Percentiles rank a stretch among this genome's conserved stretches.
phyloP scores from a whole-genome alignment of 164 flowering plant genomes.

The Litsea cubeba region DNA sequence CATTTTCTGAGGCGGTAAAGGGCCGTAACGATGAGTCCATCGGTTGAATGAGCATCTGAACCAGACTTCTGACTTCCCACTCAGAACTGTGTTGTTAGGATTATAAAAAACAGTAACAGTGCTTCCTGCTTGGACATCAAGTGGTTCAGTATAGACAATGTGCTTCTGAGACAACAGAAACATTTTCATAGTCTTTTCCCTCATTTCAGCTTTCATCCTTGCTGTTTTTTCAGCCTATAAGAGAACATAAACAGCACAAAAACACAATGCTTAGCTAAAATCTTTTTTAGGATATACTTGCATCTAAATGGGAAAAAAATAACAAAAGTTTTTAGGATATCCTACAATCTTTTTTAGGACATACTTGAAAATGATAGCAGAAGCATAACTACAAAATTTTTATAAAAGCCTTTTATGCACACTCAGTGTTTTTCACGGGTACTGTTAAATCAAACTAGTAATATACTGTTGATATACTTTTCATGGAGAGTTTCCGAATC shows the following conservation, averaged over 20 bases:
- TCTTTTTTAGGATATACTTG: background rate
- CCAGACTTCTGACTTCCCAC: constrained; percentile 94
- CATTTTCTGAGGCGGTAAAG: constrained; percentile 88
- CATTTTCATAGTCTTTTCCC: constrained; percentile 60
- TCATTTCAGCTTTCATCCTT: constrained; percentile 72
- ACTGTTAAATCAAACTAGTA: no score
- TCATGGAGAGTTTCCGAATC: no score
- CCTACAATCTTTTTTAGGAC: background rate
- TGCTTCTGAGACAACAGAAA: constrained; percentile 88
- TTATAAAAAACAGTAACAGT: constrained; percentile 66
- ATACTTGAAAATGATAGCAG: background rate
- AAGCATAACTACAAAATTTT: background rate
- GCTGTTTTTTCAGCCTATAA: constrained; percentile 76
- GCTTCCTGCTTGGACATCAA: constrained; percentile 82
- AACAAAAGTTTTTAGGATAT: background rate
- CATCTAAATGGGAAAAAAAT: background rate
- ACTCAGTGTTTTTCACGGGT: no score
- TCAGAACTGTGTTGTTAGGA: constrained; percentile 78
- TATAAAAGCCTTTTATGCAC: no score
- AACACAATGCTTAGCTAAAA: background rate
- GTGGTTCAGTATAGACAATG: constrained; percentile 86
- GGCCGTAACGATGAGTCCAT: constrained; percentile 79
- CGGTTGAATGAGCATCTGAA: constrained; percentile 87
- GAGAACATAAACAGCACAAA: constrained; percentile 2
- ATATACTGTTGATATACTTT: no score